Percentiles rank a stretch among this genome's conserved stretches.
phyloP scores from a whole-genome alignment of 2,329 filamentous ascomycete genomes.

The Pseudogymnoascus sp. region DNA sequence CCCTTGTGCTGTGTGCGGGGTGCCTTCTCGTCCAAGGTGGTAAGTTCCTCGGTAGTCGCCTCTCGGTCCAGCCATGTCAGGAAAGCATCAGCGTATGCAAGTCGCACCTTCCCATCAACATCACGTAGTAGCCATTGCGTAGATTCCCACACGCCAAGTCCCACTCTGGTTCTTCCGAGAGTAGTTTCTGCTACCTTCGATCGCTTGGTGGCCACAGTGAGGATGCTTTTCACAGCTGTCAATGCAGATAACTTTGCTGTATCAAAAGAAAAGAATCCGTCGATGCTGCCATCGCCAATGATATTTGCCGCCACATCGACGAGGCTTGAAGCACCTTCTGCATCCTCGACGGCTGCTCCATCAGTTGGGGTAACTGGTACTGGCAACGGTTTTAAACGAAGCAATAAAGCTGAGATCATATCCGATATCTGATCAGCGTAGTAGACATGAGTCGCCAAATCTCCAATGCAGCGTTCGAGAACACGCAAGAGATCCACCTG shows the following conservation, averaged over 20 bases:
- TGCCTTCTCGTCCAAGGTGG: conserved; percentile 46
- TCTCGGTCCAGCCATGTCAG: conserved; percentile 80
- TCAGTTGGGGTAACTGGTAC: conserved; percentile 35
- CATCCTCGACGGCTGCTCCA: conserved; percentile 38
- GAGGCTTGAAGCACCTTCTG: conserved; percentile 39
- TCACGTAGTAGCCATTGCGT: conserved; percentile 89
- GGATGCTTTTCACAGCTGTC: conserved; percentile 71
- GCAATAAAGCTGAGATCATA: conserved; percentile 77
- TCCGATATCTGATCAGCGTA: conserved; percentile 94
- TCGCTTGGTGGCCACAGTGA: conserved; percentile 70
- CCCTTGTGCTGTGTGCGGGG: conserved; percentile 29
- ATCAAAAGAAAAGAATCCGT: conserved; percentile 56
- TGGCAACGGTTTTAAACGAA: conserved; percentile 62
- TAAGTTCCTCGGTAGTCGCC: conserved; percentile 59
- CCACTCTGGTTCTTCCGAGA: conserved; percentile 66
- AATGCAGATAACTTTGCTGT: conserved; percentile 61
- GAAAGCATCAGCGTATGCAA: conserved; percentile 78
- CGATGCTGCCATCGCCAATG: conserved; percentile 44
- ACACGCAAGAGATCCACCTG: conserved; percentile 59
- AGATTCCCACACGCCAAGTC: conserved; percentile 86
- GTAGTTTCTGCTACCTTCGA: conserved; percentile 52
- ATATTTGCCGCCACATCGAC: conserved; percentile 41
- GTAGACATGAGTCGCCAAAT: conserved; percentile 89
- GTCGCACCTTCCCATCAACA: conserved; percentile 66
- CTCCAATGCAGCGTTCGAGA: conserved; percentile 78